Evolutionary conservation across 768 basidiomycete genomes (phyloP).

Genomic region (Strobilomyces echinocephalus): DNA sequence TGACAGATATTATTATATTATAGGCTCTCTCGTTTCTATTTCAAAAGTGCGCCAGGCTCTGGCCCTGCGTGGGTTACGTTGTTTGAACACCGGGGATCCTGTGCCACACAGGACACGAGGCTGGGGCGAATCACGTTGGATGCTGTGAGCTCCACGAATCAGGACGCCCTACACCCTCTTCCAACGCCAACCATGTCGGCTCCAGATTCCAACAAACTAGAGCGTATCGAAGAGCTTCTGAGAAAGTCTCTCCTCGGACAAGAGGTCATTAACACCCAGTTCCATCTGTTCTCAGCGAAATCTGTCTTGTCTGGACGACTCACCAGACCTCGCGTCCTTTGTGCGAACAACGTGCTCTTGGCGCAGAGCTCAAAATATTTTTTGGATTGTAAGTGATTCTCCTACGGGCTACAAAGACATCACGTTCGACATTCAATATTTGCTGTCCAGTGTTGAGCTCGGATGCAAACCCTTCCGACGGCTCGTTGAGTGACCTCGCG

Average conservation of each 20-base stretch:
- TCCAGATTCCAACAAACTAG: conserved; percentile 4
- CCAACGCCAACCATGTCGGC: neutral
- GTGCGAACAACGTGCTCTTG: conserved; percentile 27
- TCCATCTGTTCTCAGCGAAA: conserved; percentile 27
- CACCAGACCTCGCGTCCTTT: conserved; percentile 19
- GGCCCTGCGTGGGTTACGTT: too few relatives aligned
- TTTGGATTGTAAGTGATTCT: conserved; percentile 16
- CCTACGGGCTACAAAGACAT: neutral
- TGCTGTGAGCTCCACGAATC: too few relatives aligned
- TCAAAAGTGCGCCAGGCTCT: too few relatives aligned
- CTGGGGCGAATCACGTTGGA: neutral
- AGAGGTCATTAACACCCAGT: conserved; percentile 23
- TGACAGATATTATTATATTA: too few relatives aligned
- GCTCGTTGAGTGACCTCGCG: conserved; percentile 10
- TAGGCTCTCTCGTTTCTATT: too few relatives aligned
- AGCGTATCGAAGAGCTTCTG: conserved; percentile 19
- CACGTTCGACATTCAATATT: neutral
- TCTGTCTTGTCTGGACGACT: conserved; percentile 11
- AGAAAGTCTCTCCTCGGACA: conserved; percentile 20
- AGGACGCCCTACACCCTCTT: neutral
- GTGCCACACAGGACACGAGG: too few relatives aligned
- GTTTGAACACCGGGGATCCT: too few relatives aligned
- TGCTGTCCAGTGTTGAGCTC: conserved; percentile 4
- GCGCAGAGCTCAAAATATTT: conserved; percentile 28
- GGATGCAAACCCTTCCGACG: neutral